Conservation (phyloP, 139 green algal species). For the Micractinium sp. region DNA sequence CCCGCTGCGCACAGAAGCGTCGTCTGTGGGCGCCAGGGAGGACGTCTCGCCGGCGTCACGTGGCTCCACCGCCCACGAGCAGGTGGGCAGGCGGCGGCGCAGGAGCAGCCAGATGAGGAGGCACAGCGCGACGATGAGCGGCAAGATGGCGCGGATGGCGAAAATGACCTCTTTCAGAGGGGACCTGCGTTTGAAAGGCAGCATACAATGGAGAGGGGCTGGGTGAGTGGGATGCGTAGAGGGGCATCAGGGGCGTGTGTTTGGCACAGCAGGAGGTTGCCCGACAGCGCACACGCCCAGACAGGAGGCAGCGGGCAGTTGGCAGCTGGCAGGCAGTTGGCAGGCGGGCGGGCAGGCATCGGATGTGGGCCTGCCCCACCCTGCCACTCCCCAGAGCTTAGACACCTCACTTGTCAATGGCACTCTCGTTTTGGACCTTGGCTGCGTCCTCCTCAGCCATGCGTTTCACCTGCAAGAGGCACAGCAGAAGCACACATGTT, state of each 20-base stretch:
- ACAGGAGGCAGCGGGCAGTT: no score
- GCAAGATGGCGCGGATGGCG: slow-evolving; percentile 56
- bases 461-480: neutral
- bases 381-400: no score
- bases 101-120: slow-evolving; percentile 48
- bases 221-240: neutral
- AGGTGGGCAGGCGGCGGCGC: slow-evolving; percentile 36
- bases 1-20: neutral
- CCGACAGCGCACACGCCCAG: no score
- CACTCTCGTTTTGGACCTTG: neutral
- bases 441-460: slow-evolving; percentile 1
- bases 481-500: no score
- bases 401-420: neutral
- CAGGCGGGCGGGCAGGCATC: no score
- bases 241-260: neutral
- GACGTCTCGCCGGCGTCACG: neutral
- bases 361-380: no score
- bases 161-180: slow-evolving; percentile 55
- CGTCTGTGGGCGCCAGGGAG: neutral
- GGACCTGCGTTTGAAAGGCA: neutral
- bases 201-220: no score
- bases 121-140: slow-evolving; percentile 44
- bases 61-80: slow-evolving; percentile 24
- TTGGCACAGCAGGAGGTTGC: no score
- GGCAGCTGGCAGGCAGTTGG: no score